phyloP scores from a whole-genome alignment of 768 basidiomycete genomes.

The Phaeolepiota aurea region DNA sequence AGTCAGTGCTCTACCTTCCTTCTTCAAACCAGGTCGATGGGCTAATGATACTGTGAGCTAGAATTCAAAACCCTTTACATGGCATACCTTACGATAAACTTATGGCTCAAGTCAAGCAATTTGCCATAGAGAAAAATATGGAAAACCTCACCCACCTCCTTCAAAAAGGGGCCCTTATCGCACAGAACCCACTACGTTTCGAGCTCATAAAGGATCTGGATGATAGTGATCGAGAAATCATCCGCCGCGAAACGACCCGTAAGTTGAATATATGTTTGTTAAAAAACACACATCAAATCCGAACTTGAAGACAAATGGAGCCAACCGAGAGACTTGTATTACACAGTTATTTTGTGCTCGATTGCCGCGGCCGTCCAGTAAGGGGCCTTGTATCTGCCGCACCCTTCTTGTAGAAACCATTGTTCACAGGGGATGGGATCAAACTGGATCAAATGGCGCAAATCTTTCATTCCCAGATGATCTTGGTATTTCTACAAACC shows the following conservation, averaged over 20 bases:
- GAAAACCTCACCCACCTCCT: conserved; percentile 32
- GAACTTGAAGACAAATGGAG: conserved; percentile 28
- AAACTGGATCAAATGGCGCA: conserved; percentile 7
- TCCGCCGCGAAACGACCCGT: conserved; percentile 32
- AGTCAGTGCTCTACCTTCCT: too few relatives aligned
- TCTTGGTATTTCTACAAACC: background rate
- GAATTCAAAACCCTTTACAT: conserved; percentile 28
- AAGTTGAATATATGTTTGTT: conserved; percentile 2
- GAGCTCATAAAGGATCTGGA: conserved; percentile 24
- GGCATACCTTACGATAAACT: conserved; percentile 55
- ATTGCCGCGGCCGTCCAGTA: conserved; percentile 69
- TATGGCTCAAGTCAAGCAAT: conserved; percentile 47
- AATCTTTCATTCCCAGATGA: conserved; percentile 33
- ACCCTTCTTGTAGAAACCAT: background rate
- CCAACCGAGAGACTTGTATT: conserved; percentile 28
- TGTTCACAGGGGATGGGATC: conserved; percentile 24
- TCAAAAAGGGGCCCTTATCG: conserved; percentile 64
- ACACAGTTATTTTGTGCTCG: conserved; percentile 42
- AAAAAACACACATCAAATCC: too few relatives aligned
- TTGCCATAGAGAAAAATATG: conserved; percentile 39
- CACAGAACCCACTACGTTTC: conserved; percentile 47
- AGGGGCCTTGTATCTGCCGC: conserved; percentile 7
- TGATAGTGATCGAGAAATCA: conserved; percentile 19
- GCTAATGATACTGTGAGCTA: conserved; percentile 7
- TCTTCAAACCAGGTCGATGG: too few relatives aligned